Base-by-base conservation (phyloP, 2,329 filamentous ascomycete genomes). In the Sarocladium oryzae region DNA sequence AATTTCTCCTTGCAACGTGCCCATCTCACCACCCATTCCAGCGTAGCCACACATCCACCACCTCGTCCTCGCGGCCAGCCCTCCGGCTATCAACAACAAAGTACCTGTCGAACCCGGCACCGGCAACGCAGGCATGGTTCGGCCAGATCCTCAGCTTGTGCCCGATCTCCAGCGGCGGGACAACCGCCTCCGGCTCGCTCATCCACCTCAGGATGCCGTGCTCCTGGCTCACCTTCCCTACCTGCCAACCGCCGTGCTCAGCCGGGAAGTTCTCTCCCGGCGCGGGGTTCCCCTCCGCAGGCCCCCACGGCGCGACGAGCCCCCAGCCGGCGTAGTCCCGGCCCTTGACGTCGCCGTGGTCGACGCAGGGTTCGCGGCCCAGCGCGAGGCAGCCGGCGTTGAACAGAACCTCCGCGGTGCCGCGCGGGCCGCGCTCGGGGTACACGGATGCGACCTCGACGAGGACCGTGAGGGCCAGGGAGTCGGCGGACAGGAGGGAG, bases 11-110 rank as follows among this genome's bases (percentile, higher is more conserved):
- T n/a, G n/a, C n/a, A n/a, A n/a, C n/a, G n/a, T n/a, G n/a, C n/a
- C n/a, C n/a, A n/a, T n/a, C n/a, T n/a, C n/a, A 88, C 86, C 85
- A 89, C 0, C 85, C 85, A 52, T 80, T 76, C 76, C 82, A 86
- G 55, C 85, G 72, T 15, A 78, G 70, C 85, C 86, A 91, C n/a
- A 89, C 79, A 71, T 90, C 87, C 15, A 87, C 72, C 51, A 87
- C 73, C 56, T 79, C 74, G 51, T 82, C 73, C 55, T 79, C 73
- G n/a, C 71, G 69, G 0, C 72, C 74, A 52, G 72, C 67, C n/a
- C 64, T 68, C 41, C 75, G 69, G n/a, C 78, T 80, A 65, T 91
- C 86, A 1, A 90, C 79, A 24, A 91, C 68, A 13, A 88, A 67
- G 67, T 89, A 90, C 73, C 79, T 86, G 2, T 77, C 80, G 66